Evolutionary conservation across 345 rosid genomes (phyloP).

Genomic region (Aquilaria sinensis): DNA sequence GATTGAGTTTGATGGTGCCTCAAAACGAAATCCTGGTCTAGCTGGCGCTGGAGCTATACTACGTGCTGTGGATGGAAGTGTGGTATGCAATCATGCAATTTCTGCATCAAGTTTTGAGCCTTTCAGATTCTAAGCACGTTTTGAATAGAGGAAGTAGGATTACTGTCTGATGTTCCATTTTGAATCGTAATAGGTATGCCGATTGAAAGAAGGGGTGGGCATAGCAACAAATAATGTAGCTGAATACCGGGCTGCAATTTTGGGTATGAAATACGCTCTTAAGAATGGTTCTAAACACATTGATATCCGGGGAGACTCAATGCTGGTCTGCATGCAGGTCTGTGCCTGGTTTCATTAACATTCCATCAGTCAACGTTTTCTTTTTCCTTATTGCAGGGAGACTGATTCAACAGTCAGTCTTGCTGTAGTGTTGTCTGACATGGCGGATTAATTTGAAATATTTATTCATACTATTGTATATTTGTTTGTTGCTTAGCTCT

Average conservation of each 20-base stretch:
- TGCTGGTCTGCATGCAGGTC: conserved; percentile 90
- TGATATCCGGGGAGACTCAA: conserved; percentile 63
- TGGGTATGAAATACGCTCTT: conserved; percentile 71
- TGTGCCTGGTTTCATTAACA: neutral
- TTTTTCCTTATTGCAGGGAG: neutral
- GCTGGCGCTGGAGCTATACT: conserved; percentile 95
- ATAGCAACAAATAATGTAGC: conserved; percentile 81
- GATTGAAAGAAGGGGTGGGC: conserved; percentile 68
- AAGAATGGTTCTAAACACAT: conserved; percentile 51
- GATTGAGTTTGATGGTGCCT: conserved; percentile 92
- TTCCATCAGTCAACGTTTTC: neutral
- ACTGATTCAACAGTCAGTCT: too few species aligned
- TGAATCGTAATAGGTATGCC: conserved; percentile 28
- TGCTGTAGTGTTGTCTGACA: too few species aligned
- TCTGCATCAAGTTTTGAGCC: conserved; percentile 7
- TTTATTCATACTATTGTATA: neutral
- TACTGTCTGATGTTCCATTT: neutral
- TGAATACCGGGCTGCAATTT: conserved; percentile 69
- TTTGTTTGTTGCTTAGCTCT: neutral
- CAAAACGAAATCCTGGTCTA: conserved; percentile 93
- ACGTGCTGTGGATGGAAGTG: conserved; percentile 45
- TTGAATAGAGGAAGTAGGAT: neutral
- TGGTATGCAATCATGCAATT: conserved; percentile 25
- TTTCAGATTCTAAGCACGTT: conserved; percentile 23
- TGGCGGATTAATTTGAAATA: too few species aligned